Conservation (phyloP, 2,329 filamentous ascomycete genomes). For the Venturia effusa region DNA sequence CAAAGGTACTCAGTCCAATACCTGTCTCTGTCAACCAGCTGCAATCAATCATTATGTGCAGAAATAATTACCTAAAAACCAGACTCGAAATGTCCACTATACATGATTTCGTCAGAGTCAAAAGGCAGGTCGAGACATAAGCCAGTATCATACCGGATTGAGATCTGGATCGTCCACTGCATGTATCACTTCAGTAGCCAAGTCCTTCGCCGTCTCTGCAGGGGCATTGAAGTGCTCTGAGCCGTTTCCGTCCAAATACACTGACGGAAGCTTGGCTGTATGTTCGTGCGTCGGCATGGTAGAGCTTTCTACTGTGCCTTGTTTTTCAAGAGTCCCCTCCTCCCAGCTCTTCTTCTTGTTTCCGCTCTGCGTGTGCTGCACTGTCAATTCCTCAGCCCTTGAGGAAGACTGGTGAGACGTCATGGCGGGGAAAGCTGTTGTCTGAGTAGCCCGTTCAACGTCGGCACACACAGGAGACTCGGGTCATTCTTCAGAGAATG, state of each 20-base stretch:
- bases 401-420: not conserved
- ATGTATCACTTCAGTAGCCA: slow-evolving; percentile 1
- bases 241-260: not conserved
- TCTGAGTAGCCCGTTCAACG: not conserved
- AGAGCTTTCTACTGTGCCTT: not conserved
- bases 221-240: not conserved
- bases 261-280: not conserved
- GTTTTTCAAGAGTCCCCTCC: not conserved
- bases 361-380: not conserved
- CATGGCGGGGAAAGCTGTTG: not conserved
- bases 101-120: not conserved
- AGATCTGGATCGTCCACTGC: slow-evolving; percentile 10
- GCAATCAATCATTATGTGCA: not conserved
- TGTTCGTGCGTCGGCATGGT: not conserved
- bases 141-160: not conserved
- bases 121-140: too few relatives aligned
- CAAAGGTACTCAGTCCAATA: slow-evolving; percentile 10
- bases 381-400: not conserved
- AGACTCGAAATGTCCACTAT: slow-evolving; percentile 11
- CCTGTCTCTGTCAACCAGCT: not conserved
- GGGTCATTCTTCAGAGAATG: not conserved
- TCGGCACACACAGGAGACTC: not conserved
- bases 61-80: slow-evolving; percentile 7
- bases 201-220: slow-evolving; percentile 3
- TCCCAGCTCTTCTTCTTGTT: not conserved